phyloP scores from a whole-genome alignment of 2,329 filamentous ascomycete genomes.

The Fusarium coicis region DNA sequence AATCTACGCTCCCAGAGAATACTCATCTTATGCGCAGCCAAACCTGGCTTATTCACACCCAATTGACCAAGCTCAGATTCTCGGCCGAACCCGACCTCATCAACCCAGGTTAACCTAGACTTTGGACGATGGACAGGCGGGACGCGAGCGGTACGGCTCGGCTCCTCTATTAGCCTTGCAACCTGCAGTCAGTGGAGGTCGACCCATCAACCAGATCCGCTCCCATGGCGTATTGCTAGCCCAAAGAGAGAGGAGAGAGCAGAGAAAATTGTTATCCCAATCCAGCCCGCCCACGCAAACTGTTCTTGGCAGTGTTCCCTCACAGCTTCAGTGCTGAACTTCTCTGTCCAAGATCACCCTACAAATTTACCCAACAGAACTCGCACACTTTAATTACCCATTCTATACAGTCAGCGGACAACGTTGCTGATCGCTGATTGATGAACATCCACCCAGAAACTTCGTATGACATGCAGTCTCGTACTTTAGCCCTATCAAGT shows the following conservation, averaged over 20 bases:
- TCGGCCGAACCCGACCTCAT: slow-evolving; percentile 31
- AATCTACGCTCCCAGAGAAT: neutral
- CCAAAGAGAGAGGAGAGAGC: neutral
- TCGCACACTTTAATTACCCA: neutral
- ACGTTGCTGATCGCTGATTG: neutral
- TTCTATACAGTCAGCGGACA: neutral
- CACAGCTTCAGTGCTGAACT: neutral
- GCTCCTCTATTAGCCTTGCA: slow-evolving; percentile 38
- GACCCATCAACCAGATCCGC: slow-evolving; percentile 27
- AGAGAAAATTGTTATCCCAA: neutral
- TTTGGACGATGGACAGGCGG: slow-evolving; percentile 33
- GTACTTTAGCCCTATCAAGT: neutral
- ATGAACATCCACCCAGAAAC: neutral
- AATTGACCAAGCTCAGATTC: neutral
- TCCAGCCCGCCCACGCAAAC: neutral
- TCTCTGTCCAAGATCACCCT: neutral
- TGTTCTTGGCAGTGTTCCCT: slow-evolving; percentile 4
- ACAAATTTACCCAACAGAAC: neutral
- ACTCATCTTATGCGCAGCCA: slow-evolving; percentile 1
- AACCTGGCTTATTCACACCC: slow-evolving; percentile 5
- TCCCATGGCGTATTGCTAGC: slow-evolving; percentile 20
- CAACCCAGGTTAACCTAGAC: slow-evolving; percentile 17
- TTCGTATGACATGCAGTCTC: neutral
- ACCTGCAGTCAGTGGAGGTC: slow-evolving; percentile 23
- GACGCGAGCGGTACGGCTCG: slow-evolving; percentile 41